Conservation (phyloP, 768 basidiomycete genomes). For the Royoungia palumana region DNA sequence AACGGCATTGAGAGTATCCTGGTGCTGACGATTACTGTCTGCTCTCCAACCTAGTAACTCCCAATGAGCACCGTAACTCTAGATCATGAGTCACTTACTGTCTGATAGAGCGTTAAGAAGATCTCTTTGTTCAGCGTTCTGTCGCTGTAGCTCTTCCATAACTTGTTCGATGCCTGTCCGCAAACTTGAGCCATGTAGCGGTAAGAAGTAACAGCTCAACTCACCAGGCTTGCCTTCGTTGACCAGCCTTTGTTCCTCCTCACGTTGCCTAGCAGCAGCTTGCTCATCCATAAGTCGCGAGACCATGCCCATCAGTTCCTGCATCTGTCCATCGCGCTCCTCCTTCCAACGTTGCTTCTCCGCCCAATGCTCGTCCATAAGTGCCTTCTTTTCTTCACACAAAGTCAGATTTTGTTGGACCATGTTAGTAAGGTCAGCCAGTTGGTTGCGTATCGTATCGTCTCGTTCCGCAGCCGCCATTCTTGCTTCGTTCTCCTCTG, state of each 20-base stretch:
- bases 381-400: conserved; percentile 54
- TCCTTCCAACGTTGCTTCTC: conserved; percentile 58
- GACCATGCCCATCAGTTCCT: conserved; percentile 60
- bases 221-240: conserved; percentile 57
- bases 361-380: conserved; percentile 59
- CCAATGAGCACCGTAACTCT: conserved; percentile 8
- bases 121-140: conserved; percentile 59
- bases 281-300: conserved; percentile 55
- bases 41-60: conserved; percentile 57
- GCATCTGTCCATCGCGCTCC: conserved; percentile 55
- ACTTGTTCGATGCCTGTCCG: conserved; percentile 54
- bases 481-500: conserved; percentile 59
- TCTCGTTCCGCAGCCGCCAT: conserved; percentile 64
- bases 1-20: conserved; percentile 65
- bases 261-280: conserved; percentile 46
- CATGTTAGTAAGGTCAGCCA: conserved; percentile 69
- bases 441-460: conserved; percentile 55
- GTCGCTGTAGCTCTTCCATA: conserved; percentile 53
- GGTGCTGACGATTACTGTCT: conserved; percentile 62
- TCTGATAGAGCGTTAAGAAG: conserved; percentile 54
- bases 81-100: conserved; percentile 37
- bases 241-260: conserved; percentile 51
- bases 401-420: conserved; percentile 64
- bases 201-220: conserved; percentile 17
- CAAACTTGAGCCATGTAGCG: conserved; percentile 6